phyloP scores from a whole-genome alignment of 1,139 yeast species.

The Pichia sp. region DNA sequence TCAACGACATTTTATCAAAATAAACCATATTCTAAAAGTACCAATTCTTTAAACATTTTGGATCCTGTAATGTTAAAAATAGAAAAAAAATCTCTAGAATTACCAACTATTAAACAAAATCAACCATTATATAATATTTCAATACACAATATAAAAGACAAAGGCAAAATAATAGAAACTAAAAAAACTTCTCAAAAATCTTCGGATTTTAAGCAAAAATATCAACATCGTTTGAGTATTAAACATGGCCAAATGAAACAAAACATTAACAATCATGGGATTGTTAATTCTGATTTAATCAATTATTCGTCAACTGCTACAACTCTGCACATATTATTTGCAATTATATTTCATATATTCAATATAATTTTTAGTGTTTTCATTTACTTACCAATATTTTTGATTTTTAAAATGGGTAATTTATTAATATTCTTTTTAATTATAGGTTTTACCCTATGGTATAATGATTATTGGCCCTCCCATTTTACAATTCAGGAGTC shows the following conservation, averaged over 20 bases:
- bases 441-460: background rate
- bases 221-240: background rate
- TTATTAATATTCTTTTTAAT: background rate
- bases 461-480: background rate
- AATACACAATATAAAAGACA: too few species aligned
- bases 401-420: constrained; percentile 7
- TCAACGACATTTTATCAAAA: too few species aligned
- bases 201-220: too few species aligned
- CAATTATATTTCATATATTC: constrained; percentile 8
- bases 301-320: background rate
- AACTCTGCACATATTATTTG: constrained; percentile 5
- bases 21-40: too few species aligned
- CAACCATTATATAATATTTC: too few species aligned
- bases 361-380: constrained; percentile 11
- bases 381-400: constrained; percentile 14
- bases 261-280: constrained; percentile 4
- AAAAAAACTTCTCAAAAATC: too few species aligned
- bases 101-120: too few species aligned
- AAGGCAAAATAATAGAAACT: too few species aligned
- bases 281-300: background rate
- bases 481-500: background rate
- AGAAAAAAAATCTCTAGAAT: too few species aligned
- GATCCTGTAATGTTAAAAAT: too few species aligned
- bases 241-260: background rate
- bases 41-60: too few species aligned